A percentile compares a stretch with the other conserved stretches of the same genome.
phyloP scores from a whole-genome alignment of 768 basidiomycete genomes.

The Chalciporus piperatus region DNA sequence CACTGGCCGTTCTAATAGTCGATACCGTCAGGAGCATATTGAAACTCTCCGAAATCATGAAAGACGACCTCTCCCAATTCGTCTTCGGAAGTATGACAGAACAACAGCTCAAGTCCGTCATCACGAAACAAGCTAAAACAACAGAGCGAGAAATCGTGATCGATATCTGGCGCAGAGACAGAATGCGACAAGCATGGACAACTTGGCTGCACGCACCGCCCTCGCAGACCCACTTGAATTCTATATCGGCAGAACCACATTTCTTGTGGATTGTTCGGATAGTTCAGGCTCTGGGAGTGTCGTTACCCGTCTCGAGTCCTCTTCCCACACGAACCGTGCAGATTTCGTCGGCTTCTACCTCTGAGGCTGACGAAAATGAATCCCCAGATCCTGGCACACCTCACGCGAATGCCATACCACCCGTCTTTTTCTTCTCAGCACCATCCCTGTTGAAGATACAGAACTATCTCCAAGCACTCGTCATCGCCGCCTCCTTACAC shows the following conservation, averaged over 20 bases:
- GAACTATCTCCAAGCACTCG: conserved; percentile 68
- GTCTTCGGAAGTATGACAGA: conserved; percentile 68
- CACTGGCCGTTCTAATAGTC: conserved; percentile 48
- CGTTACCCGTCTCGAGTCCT: conserved; percentile 38
- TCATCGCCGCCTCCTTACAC: conserved; percentile 60
- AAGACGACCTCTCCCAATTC: conserved; percentile 63
- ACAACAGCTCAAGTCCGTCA: conserved; percentile 46
- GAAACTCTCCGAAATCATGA: conserved; percentile 59
- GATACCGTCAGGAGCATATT: conserved; percentile 49
- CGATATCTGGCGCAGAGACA: conserved; percentile 44
- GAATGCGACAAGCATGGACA: conserved; percentile 21
- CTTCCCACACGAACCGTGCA: conserved; percentile 26
- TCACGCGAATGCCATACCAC: conserved; percentile 51
- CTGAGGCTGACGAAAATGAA: not conserved
- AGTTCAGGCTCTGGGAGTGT: conserved; percentile 42
- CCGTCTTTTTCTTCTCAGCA: conserved; percentile 59
- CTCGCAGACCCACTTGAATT: conserved; percentile 4
- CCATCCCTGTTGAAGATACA: conserved; percentile 57
- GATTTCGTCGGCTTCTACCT: conserved; percentile 1
- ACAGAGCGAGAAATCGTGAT: conserved; percentile 56
- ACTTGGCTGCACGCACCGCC: conserved; percentile 20
- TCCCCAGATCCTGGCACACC: not conserved
- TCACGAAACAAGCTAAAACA: conserved; percentile 51
- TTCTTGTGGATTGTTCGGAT: conserved; percentile 49
- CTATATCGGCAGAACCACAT: conserved; percentile 13